Base-by-base conservation (phyloP, 2,329 filamentous ascomycete species). In the Paracoccidioides brasiliensis region DNA sequence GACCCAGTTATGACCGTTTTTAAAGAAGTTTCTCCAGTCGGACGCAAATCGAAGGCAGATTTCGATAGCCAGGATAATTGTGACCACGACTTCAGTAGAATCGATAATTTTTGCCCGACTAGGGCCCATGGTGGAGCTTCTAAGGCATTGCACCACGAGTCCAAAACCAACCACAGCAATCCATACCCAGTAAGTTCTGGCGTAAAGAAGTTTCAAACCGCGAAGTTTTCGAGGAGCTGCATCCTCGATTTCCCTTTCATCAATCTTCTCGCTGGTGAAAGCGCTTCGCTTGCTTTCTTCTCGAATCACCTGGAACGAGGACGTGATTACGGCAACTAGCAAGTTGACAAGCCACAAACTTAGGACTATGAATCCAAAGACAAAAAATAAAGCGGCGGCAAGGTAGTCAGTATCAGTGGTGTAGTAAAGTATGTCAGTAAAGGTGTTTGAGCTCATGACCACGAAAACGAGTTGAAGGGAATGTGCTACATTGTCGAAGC, bases 371-470 rank as follows among this genome's bases (percentile, higher is more conserved):
- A 95, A 91, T 0, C 78, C 82, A 55, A 75, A 74, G 43, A 80
- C 80, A 60, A 83, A 85, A 69, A 82, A 98, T 2, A 97, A 74
- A 1, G 90, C 88, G 3, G 90, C 83, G 14, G 88, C 80, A 5
- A 95, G 79, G 64, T 95, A 97, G 68, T 98, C 93, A 32, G 88
- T 94, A 65, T 95, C 83, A 54, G 87, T 90, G 4, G 91, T 90
- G 63, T 89, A 87, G 70, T 98, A 98, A 77, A 98, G 89, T 54
- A 97, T 74, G 69, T 97, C 89, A 1, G 89, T 86, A 70, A 94
- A 98, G 0, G 93, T 98, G 68, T 98, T 98, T 51, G 90, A 91
- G 64, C 89, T 95, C 88, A 98, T 98, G 66, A 98, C 85, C 53
- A 98, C 89, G 66, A 98, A 98, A 2, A 98, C 90, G 56, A 97